phyloP scores from a whole-genome alignment of 1,284 basidiomycete genomes.

The Ustanciosporium gigantosporum region DNA sequence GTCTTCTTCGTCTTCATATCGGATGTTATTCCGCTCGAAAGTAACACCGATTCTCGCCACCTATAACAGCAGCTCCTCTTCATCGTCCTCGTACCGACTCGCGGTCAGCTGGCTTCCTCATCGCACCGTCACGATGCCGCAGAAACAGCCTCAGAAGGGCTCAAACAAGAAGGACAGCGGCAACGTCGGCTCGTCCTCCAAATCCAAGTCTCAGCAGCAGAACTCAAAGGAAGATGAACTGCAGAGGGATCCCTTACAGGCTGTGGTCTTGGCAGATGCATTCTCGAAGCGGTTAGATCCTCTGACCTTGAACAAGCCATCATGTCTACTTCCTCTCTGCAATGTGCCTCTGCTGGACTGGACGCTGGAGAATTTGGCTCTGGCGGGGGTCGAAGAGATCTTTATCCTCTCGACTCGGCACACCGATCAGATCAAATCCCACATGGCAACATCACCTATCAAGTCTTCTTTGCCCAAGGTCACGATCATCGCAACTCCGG shows the following conservation, averaged over 20 bases:
- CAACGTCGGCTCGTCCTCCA: slow-evolving; percentile 14
- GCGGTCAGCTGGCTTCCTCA: too few relatives aligned
- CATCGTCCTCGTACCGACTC: too few relatives aligned
- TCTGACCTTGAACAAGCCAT: slow-evolving; percentile 66
- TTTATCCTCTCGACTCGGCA: slow-evolving; percentile 77
- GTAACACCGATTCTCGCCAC: too few relatives aligned
- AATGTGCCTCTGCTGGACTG: slow-evolving; percentile 90
- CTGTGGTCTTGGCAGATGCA: slow-evolving; percentile 89
- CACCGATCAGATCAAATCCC: slow-evolving; percentile 58
- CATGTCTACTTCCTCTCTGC: slow-evolving; percentile 86
- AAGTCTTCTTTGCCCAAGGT: slow-evolving; percentile 63
- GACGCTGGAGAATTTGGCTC: slow-evolving; percentile 90
- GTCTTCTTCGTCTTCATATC: too few relatives aligned
- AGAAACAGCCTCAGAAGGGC: slow-evolving; percentile 19
- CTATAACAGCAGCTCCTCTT: too few relatives aligned
- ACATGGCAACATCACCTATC: slow-evolving; percentile 67
- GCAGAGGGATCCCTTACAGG: slow-evolving; percentile 69
- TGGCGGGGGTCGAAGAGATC: slow-evolving; percentile 91
- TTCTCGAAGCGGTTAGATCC: slow-evolving; percentile 91
- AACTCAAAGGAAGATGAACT: slow-evolving; percentile 35
- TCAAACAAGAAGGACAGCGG: slow-evolving; percentile 4
- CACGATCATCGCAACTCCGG: slow-evolving; percentile 81
- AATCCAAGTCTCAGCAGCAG: slow-evolving; percentile 29
- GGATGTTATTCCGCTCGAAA: too few relatives aligned
- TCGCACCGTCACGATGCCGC: too few relatives aligned